Conservation (phyloP, 768 basidiomycete species). For the Kwoniella sp. region DNA sequence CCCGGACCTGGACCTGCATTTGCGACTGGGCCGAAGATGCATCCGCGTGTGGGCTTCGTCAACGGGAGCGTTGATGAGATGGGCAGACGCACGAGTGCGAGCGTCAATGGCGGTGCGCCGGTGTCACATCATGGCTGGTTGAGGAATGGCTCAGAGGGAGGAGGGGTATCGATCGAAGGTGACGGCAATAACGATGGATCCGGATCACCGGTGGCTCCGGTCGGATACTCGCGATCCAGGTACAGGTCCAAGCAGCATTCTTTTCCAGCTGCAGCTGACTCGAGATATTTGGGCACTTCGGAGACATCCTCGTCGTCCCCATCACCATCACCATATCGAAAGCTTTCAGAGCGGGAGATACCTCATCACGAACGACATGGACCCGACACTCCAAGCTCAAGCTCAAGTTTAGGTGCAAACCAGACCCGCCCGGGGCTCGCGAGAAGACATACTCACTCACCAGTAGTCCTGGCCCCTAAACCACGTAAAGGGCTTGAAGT, state of each 20-base stretch:
- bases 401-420: neutral
- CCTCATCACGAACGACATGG: neutral
- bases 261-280: too few species aligned
- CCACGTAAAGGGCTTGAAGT: neutral
- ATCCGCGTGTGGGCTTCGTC: neutral
- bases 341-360: neutral
- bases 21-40: neutral
- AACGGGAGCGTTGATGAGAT: neutral
- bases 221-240: neutral
- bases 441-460: conserved; percentile 14
- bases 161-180: too few species aligned
- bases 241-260: too few species aligned
- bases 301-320: too few species aligned
- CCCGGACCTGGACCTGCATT: conserved; percentile 1
- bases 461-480: neutral
- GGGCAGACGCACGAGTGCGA: neutral
- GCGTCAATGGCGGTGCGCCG: neutral
- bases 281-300: too few species aligned
- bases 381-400: neutral
- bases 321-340: conserved; percentile 8
- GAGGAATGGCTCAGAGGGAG: conserved; percentile 2
- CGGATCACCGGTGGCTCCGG: neutral
- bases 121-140: conserved; percentile 10
- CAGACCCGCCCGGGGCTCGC: neutral
- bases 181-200: neutral